A percentile compares a stretch with the other conserved stretches of the same genome.
These are phyloP conservation scores for Thermomucor indicae-seudaticae DNA, from an alignment of 371 early-diverging fungal genomes.

Conservation along the genomic window DNA sequence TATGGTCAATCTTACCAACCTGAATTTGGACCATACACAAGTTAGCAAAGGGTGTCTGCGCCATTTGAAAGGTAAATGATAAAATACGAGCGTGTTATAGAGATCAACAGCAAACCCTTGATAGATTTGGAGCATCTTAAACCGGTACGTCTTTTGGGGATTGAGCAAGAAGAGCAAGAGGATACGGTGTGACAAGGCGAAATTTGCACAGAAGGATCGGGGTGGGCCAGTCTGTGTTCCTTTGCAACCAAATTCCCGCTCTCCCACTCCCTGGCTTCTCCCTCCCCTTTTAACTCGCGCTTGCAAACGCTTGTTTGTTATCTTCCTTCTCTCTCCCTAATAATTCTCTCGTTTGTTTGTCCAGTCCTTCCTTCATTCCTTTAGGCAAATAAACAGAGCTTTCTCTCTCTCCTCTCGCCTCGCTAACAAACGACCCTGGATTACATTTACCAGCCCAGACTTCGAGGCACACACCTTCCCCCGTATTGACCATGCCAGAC, in stretches of 20 bases:
- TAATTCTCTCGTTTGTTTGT: conserved; percentile 5
- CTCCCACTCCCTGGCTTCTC: background rate
- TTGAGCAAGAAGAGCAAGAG: conserved; percentile 22
- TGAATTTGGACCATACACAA: conserved; percentile 36
- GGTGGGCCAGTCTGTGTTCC: conserved; percentile 2
- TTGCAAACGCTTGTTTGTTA: conserved; percentile 3
- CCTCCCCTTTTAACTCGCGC: background rate
- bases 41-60: conserved; percentile 28
- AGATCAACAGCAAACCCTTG: background rate
- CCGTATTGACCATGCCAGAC: conserved; percentile 13
- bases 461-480: background rate
- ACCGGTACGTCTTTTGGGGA: conserved; percentile 29
- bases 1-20: conserved; percentile 29
- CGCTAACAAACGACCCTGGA: background rate
- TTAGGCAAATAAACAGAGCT: conserved; percentile 3
- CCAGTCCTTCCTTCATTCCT: conserved; percentile 8
- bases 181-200: conserved; percentile 10
- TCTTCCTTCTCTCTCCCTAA: conserved; percentile 1
- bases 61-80: conserved; percentile 23
- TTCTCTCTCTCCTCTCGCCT: no score
- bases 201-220: conserved; percentile 2
- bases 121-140: conserved; percentile 16
- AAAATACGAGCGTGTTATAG: background rate
- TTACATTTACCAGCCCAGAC: background rate
- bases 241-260: conserved; percentile 3